Evolutionary conservation across 805 yeast genomes (phyloP).

Genomic region (Kazachstania taianensis): DNA sequence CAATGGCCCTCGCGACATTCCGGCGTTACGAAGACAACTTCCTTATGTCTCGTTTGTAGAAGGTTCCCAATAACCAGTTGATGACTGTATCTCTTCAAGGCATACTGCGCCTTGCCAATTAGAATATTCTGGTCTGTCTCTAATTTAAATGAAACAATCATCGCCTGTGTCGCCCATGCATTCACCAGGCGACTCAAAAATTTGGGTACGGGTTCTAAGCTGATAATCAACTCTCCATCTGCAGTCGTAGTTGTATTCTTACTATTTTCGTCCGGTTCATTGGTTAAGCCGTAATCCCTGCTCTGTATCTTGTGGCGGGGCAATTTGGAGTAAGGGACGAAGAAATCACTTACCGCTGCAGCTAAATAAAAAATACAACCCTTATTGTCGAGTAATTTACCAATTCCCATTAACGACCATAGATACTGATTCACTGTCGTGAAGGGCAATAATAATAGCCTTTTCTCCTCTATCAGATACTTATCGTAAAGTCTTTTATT

Average conservation of each 20-base stretch:
- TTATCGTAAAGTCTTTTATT: constrained; percentile 37
- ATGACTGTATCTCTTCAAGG: constrained; percentile 78
- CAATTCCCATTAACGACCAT: constrained; percentile 65
- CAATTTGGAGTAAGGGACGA: constrained; percentile 71
- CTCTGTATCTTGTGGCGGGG: constrained; percentile 96
- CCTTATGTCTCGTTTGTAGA: constrained; percentile 75
- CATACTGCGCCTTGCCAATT: constrained; percentile 64
- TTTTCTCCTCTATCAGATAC: constrained; percentile 20
- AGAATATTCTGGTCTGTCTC: constrained; percentile 75
- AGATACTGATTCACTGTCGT: constrained; percentile 92
- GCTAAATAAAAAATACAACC: constrained; percentile 81
- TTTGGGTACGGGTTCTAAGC: constrained; percentile 93
- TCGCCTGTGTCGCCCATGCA: constrained; percentile 89
- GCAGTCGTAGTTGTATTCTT: constrained; percentile 16
- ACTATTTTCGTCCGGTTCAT: constrained; percentile 3
- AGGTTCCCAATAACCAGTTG: constrained; percentile 92
- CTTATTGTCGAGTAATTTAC: constrained; percentile 45
- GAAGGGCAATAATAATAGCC: constrained; percentile 60
- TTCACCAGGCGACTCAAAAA: constrained; percentile 80
- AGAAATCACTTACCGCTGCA: constrained; percentile 96
- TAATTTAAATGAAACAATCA: constrained; percentile 88
- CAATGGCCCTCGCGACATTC: constrained; percentile 32
- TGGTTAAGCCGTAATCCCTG: constrained; percentile 43
- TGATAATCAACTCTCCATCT: constrained; percentile 66
- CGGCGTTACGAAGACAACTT: constrained; percentile 68